Percentiles rank a stretch among this genome's conserved stretches.
These are phyloP conservation scores for Plasmodium sp. DNA, from an alignment of 169 alveolate species.

Conservation along the genomic window DNA sequence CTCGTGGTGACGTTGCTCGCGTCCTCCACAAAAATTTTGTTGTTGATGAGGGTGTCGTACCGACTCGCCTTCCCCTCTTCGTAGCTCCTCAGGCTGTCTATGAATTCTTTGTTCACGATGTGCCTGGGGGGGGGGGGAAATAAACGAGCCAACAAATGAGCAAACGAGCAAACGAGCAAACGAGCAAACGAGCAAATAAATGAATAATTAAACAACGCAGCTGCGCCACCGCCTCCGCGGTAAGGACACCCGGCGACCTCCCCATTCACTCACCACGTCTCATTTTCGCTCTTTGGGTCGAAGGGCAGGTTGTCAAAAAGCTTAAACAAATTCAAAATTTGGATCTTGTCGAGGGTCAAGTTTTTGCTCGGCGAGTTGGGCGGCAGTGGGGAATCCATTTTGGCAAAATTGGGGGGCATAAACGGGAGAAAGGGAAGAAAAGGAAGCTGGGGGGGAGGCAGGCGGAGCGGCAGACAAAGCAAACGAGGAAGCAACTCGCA, in stretches of 20 bases:
- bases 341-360: conserved; percentile 45
- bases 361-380: conserved; percentile 12
- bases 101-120: conserved; percentile 56
- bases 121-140: background rate
- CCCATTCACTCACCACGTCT: conserved; percentile 9
- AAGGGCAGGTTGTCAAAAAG: conserved; percentile 52
- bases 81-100: conserved; percentile 40
- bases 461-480: background rate
- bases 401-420: background rate
- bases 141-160: background rate
- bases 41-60: conserved; percentile 6
- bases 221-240: background rate
- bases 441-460: background rate
- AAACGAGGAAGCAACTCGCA: background rate
- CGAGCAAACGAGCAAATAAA: background rate
- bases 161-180: background rate
- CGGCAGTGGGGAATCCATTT: conserved; percentile 14
- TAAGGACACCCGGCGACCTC: background rate
- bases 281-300: conserved; percentile 60
- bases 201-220: background rate
- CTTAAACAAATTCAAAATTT: conserved; percentile 45
- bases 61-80: conserved; percentile 22
- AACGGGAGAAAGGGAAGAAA: no score
- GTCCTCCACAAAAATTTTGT: conserved; percentile 51
- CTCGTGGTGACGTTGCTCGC: conserved; percentile 17